Percentiles rank a stretch among this genome's conserved stretches.
Conservation (phyloP, 192 early-diverging fungal species). For the Fimicolochytrium jonesii region DNA sequence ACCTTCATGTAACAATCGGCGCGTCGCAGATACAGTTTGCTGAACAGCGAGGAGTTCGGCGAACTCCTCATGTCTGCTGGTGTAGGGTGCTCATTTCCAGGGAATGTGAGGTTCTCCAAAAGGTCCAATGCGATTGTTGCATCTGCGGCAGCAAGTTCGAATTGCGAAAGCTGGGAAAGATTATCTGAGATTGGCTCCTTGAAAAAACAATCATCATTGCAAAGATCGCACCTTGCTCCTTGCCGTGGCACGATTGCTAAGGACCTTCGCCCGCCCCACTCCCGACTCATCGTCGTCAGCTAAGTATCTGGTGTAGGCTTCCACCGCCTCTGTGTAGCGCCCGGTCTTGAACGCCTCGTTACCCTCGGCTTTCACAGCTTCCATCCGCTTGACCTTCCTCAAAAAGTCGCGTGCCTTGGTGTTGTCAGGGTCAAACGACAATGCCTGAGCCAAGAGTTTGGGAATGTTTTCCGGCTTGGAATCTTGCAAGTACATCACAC, state of each 20-base stretch:
- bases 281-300: constrained; percentile 62
- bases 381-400: constrained; percentile 61
- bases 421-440: constrained; percentile 78
- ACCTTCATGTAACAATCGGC: constrained; percentile 71
- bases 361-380: constrained; percentile 63
- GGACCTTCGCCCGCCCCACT: constrained; percentile 61
- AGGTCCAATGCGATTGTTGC: constrained; percentile 64
- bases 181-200: too few species aligned
- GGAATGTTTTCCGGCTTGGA: constrained; percentile 34
- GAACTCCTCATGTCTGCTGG: constrained; percentile 29
- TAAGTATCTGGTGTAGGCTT: constrained; percentile 63
- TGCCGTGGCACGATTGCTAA: constrained; percentile 74
- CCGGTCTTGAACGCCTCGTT: constrained; percentile 69
- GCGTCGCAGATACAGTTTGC: constrained; percentile 72
- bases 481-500: constrained; percentile 65
- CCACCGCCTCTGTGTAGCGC: constrained; percentile 57
- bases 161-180: constrained; percentile 42
- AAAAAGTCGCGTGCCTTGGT: constrained; percentile 57
- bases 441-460: constrained; percentile 45
- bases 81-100: constrained; percentile 19
- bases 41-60: constrained; percentile 50
- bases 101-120: constrained; percentile 39
- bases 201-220: too few species aligned
- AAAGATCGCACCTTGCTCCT: constrained; percentile 46
- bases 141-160: constrained; percentile 56